These are phyloP conservation scores for Aureobasidium sp. DNA, from an alignment of 2,329 filamentous ascomycete genomes.

Conservation along the genomic window DNA sequence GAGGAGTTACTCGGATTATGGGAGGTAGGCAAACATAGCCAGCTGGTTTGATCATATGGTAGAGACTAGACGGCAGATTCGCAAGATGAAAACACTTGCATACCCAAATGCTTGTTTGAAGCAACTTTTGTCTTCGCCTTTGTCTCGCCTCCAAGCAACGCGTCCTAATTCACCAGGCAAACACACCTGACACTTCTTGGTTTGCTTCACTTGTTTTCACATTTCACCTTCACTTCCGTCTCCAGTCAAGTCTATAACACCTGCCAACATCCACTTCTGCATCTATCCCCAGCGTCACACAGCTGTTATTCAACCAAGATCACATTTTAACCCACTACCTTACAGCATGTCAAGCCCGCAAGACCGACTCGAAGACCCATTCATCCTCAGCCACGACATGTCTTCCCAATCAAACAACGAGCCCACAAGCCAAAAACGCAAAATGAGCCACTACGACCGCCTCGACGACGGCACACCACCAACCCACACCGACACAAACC, in stretches of 20 bases:
- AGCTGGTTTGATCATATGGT: background rate
- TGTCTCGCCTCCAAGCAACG: background rate
- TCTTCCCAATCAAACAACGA: background rate
- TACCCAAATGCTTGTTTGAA: background rate
- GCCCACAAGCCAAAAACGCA: background rate
- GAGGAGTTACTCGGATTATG: background rate
- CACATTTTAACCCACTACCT: background rate
- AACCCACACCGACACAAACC: background rate
- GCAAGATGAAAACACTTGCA: background rate
- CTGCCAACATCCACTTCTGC: background rate
- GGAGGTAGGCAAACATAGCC: background rate
- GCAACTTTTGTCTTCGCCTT: background rate
- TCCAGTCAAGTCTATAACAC: background rate
- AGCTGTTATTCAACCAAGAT: too few species aligned
- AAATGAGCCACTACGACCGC: background rate
- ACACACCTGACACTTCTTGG: background rate
- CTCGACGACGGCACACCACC: background rate
- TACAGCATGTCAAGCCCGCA: background rate
- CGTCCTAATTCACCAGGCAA: background rate
- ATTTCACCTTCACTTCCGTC: background rate
- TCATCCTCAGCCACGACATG: background rate
- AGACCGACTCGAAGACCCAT: background rate
- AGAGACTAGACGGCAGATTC: conserved; percentile 2
- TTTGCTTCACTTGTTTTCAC: background rate
- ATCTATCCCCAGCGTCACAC: background rate